Conservation (phyloP, 257 asterid species). For the Cynanchum wilfordii region DNA sequence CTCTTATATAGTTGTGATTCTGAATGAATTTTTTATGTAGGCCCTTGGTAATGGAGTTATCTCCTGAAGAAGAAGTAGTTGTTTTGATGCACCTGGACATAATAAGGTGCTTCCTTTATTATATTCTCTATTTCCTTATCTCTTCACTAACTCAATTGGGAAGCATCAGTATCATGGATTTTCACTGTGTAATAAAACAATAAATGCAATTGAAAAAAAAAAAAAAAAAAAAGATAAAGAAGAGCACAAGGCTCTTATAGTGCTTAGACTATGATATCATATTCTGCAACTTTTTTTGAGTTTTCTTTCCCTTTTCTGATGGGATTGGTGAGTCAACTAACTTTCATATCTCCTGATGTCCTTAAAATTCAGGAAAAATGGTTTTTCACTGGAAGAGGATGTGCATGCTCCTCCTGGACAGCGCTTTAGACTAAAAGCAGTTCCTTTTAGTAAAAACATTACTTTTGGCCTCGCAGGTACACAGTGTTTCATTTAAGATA, state of each 20-base stretch:
- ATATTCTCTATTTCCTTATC: conserved; percentile 13
- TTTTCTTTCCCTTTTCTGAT: neutral
- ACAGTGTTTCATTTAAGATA: neutral
- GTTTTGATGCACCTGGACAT: conserved; percentile 83
- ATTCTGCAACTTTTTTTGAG: conserved; percentile 4
- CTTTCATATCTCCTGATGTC: conserved; percentile 6
- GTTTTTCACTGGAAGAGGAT: conserved; percentile 80
- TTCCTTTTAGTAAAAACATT: conserved; percentile 91
- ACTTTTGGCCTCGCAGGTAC: conserved; percentile 83
- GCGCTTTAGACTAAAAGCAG: conserved; percentile 80
- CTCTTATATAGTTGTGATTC: conserved; percentile 6
- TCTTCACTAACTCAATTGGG: conserved; percentile 2
- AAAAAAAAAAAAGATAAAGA: too few species aligned
- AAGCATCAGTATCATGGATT: neutral
- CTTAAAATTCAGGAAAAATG: conserved; percentile 69
- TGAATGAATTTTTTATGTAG: conserved; percentile 35
- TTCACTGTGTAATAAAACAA: neutral
- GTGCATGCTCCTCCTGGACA: conserved; percentile 73
- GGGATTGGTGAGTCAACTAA: conserved; percentile 2
- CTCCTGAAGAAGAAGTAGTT: conserved; percentile 95
- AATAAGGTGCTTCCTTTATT: conserved; percentile 50
- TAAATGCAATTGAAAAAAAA: too few species aligned
- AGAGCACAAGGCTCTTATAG: neutral
- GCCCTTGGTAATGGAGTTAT: conserved; percentile 74
- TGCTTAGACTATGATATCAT: neutral